A percentile compares a stretch with the other conserved stretches of the same genome.
phyloP scores from a whole-genome alignment of 352 stramenopile species.

The Pythium myriotylum region DNA sequence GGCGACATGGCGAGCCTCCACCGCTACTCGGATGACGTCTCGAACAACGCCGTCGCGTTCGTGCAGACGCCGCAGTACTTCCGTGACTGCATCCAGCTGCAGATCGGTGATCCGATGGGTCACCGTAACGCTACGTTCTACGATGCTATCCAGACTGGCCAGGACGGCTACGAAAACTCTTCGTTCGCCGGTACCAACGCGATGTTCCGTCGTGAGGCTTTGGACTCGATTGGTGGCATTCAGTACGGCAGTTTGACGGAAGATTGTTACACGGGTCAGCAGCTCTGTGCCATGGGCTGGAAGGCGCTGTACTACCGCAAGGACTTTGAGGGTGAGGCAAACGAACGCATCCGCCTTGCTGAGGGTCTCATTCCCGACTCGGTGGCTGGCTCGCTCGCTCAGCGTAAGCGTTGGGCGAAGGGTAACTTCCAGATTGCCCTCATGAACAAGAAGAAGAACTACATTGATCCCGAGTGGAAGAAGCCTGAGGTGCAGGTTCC shows the following conservation, averaged over 20 bases:
- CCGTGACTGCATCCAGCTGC: constrained; percentile 41
- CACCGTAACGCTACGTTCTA: constrained; percentile 53
- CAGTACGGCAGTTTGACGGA: constrained; percentile 56
- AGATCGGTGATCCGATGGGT: constrained; percentile 48
- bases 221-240: constrained; percentile 54
- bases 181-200: constrained; percentile 57
- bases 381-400: constrained; percentile 37
- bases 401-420: constrained; percentile 40
- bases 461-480: constrained; percentile 46
- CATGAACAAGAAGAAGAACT: constrained; percentile 53
- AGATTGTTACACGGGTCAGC: constrained; percentile 50
- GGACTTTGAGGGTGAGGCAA: constrained; percentile 49
- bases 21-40: constrained; percentile 43
- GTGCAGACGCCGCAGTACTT: constrained; percentile 57
- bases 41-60: constrained; percentile 47
- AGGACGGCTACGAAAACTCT: constrained; percentile 48
- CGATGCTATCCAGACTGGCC: constrained; percentile 48
- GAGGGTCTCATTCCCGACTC: constrained; percentile 49
- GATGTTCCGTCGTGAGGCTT: constrained; percentile 50
- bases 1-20: constrained; percentile 28
- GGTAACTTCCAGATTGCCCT: constrained; percentile 50
- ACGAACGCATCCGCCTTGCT: constrained; percentile 45
- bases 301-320: constrained; percentile 54
- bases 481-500: constrained; percentile 29
- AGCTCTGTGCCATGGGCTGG: constrained; percentile 44